Conservation (phyloP, 2,329 filamentous ascomycete genomes). For the Fusarium abutilonis region DNA sequence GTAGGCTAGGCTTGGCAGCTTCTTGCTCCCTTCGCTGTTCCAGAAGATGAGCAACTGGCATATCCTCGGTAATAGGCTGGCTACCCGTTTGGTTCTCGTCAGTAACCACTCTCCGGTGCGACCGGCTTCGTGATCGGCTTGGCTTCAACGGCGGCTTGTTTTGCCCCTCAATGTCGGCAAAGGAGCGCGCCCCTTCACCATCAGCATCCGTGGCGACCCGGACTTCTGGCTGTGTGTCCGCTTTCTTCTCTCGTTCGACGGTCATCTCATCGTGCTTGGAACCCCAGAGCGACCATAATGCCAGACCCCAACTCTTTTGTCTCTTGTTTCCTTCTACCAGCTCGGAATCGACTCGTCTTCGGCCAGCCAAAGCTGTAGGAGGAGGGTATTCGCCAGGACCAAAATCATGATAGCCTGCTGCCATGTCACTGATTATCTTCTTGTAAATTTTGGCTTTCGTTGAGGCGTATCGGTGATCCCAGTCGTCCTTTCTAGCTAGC, state of each 20-base stretch:
- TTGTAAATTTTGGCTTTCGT: constrained; percentile 78
- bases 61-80: constrained; percentile 50
- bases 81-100: constrained; percentile 62
- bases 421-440: constrained; percentile 76
- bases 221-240: constrained; percentile 51
- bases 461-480: constrained; percentile 76
- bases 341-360: constrained; percentile 63
- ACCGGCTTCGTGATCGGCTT: constrained; percentile 51
- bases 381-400: constrained; percentile 80
- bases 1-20: constrained; percentile 54
- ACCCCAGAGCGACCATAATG: constrained; percentile 87
- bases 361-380: constrained; percentile 81
- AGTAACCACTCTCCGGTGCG: constrained; percentile 58
- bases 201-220: constrained; percentile 52
- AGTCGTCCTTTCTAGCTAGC: constrained; percentile 77
- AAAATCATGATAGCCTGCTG: constrained; percentile 75
- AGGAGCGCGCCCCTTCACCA: constrained; percentile 56
- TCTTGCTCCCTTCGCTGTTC: constrained; percentile 54
- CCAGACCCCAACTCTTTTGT: constrained; percentile 77
- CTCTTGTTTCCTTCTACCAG: constrained; percentile 57
- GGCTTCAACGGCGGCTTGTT: constrained; percentile 44
- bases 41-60: constrained; percentile 56
- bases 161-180: constrained; percentile 54
- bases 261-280: constrained; percentile 87
- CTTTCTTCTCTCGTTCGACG: constrained; percentile 67